Base-by-base conservation (phyloP, 176 grass and related monocot species). In the Juncus inflexus region DNA sequence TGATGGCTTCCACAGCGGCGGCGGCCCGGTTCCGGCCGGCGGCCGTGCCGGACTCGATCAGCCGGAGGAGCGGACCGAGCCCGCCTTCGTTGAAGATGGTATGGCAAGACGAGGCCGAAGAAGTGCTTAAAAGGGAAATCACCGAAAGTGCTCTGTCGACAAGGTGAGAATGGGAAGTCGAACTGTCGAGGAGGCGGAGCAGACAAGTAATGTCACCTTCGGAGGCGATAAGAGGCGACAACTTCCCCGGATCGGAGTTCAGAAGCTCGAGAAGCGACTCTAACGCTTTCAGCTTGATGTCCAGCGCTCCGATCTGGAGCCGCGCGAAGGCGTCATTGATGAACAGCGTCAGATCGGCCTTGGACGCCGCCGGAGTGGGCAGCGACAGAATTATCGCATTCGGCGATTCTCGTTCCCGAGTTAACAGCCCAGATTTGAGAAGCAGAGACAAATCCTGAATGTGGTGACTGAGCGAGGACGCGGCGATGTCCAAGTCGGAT, bases 251-350 rank as follows among this genome's bases (percentile, higher is more conserved):
- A 63, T 83, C 82, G 57, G 71, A 40, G 0, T 55, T 43, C n/a
- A 95, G 82, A 78, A 95, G 42, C 2, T 89, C 74, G 10, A 89
- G 79, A 35, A 95, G 82, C 38, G 85, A 89, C 5, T 70, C 83
- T 36, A 95, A 69, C 5, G 85, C 90, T 79, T 95, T 80, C 69
- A 86, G 60, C 75, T 95, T 95, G 69, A 95, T 80, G 35, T 95
- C 85, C 3, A 89, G 76, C 1, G 72, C 76, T 15, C 90, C 90
- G 76, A 95, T 95, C 85, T 95, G 85, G 79, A 95, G 82, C 50
- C 90, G 80, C 35, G 90, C 79, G 52, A 95, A 95, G 43, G 79
- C 67, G 64, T 95, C 90, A 49, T 85, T 64, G 64, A 95, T 73
- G 76, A 95, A 95, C 12, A 95, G 78, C 11, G 60, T 63, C 28